Percentiles rank a stretch among this genome's conserved stretches.
These are phyloP conservation scores for Xylaria sp. DNA, from an alignment of 2,329 filamentous ascomycete species.

Conservation along the genomic window DNA sequence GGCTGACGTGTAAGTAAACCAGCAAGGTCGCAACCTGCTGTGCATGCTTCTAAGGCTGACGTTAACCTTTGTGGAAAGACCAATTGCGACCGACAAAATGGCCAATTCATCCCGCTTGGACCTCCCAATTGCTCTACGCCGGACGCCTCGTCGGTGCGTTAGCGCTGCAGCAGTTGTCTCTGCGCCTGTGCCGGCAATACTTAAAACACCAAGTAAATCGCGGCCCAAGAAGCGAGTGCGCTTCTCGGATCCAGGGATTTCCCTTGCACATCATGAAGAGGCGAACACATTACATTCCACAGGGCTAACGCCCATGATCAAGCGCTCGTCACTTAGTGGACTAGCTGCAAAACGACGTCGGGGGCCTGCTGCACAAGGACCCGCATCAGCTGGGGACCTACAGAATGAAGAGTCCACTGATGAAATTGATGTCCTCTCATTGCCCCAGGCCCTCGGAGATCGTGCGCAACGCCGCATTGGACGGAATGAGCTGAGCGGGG, in stretches of 20 bases:
- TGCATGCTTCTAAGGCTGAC: neutral
- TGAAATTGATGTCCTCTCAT: slow-evolving; percentile 52
- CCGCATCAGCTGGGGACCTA: slow-evolving; percentile 11
- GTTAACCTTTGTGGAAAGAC: neutral
- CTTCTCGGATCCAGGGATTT: slow-evolving; percentile 63
- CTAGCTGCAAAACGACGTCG: slow-evolving; percentile 49
- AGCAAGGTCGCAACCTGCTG: neutral
- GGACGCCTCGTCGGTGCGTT: slow-evolving; percentile 53
- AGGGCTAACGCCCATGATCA: slow-evolving; percentile 64
- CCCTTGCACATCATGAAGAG: slow-evolving; percentile 35
- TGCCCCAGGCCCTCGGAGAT: slow-evolving; percentile 57
- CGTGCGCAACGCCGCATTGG: slow-evolving; percentile 62
- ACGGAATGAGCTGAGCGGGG: slow-evolving; percentile 62
- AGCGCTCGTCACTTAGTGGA: slow-evolving; percentile 52
- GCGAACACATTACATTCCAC: slow-evolving; percentile 45
- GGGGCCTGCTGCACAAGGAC: slow-evolving; percentile 39
- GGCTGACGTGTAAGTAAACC: neutral
- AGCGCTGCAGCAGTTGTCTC: slow-evolving; percentile 29
- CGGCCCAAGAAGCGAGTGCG: slow-evolving; percentile 57
- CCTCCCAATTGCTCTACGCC: slow-evolving; percentile 61
- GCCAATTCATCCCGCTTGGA: slow-evolving; percentile 38
- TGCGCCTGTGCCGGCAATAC: slow-evolving; percentile 19
- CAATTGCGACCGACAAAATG: slow-evolving; percentile 26
- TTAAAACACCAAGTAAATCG: slow-evolving; percentile 40
- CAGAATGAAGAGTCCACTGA: slow-evolving; percentile 37